Base-by-base conservation (phyloP, 2,329 filamentous ascomycete genomes). In the Epichloe baconii region DNA sequence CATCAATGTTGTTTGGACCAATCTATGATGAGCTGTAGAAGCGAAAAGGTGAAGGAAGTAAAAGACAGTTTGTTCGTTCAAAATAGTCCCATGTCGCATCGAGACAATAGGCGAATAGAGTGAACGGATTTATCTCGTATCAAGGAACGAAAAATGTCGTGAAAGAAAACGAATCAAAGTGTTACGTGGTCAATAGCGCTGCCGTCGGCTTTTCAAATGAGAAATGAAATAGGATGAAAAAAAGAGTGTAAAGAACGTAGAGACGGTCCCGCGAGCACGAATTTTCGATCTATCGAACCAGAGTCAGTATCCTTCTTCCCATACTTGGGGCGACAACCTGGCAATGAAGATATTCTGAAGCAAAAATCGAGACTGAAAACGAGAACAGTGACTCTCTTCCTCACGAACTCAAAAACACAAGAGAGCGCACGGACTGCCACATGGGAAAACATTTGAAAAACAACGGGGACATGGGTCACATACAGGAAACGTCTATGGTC, bases 1-100 rank as follows among this genome's bases (percentile, higher is more conserved):
- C 49, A 49, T 53, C 54, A 52, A 55, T 47, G 35, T 51, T 50
- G 51, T 47, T 54, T 49, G 36, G 12, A 49, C 12, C 26, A 38
- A 38, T 48, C 3, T 15, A 23, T 35, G 10, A 12, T 31, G 43
- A 38, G 23, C 23, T 49, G 36, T 31, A 36, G 26, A 38, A 38
- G 19, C 35, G n/a, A 41, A 31, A 21, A 45, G 6, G n/a, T n/a
- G n/a, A 23, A 37, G 11, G 2, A 11, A n/a, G 35, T 40, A 21
- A 38, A 44, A 44, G 31, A 38, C n/a, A 17, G 17, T 38, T 12
- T 31, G 10, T 36, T 37, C 34, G 11, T 50, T 49, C 48, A 48
- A 48, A 44, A 37, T 44, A 38, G n/a, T 48, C 17, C 17, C 12
- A 53, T 41, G n/a, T 50, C 34, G 45, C 11, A 44, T 50, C n/a